These are phyloP conservation scores for Hypoxylon intermedium DNA, from an alignment of 495 filamentous ascomycete genomes.

Conservation along the genomic window DNA sequence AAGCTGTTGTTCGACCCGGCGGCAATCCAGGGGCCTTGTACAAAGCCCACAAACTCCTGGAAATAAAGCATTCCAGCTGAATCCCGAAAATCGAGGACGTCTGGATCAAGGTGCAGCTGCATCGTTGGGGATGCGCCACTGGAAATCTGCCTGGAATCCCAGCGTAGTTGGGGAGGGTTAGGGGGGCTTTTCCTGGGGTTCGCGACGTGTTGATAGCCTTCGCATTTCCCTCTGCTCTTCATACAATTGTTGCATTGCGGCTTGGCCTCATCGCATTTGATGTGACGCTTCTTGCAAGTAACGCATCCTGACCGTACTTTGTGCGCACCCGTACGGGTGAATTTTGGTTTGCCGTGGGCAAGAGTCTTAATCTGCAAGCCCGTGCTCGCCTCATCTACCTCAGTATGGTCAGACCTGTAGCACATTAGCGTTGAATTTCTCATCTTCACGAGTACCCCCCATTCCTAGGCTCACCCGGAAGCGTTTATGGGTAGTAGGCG, in stretches of 20 bases:
- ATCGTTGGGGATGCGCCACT: conserved; percentile 3
- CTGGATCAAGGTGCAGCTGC: conserved; percentile 2
- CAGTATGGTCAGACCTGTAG: neutral
- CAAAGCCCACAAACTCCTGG: conserved; percentile 17
- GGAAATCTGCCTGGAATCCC: conserved; percentile 9
- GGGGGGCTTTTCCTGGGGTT: neutral
- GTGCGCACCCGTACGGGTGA: conserved; percentile 16
- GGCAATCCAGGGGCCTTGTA: conserved; percentile 10
- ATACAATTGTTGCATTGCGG: conserved; percentile 44
- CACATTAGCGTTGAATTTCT: neutral
- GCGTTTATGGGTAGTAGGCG: too few relatives aligned
- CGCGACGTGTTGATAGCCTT: conserved; percentile 17
- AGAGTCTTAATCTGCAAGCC: neutral
- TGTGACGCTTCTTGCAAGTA: conserved; percentile 45
- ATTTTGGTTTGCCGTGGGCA: neutral
- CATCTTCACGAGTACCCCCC: neutral
- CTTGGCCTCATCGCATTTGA: conserved; percentile 52
- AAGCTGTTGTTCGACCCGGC: conserved; percentile 6
- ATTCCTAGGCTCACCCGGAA: neutral
- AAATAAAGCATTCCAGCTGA: conserved; percentile 7
- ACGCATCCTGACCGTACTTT: conserved; percentile 40
- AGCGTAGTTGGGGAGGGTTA: conserved; percentile 3
- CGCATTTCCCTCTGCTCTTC: conserved; percentile 9
- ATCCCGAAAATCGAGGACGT: conserved; percentile 19
- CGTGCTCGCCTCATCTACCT: neutral